Conservation (phyloP, 2,329 filamentous ascomycete species). For the Fusarium nisikadoi region DNA sequence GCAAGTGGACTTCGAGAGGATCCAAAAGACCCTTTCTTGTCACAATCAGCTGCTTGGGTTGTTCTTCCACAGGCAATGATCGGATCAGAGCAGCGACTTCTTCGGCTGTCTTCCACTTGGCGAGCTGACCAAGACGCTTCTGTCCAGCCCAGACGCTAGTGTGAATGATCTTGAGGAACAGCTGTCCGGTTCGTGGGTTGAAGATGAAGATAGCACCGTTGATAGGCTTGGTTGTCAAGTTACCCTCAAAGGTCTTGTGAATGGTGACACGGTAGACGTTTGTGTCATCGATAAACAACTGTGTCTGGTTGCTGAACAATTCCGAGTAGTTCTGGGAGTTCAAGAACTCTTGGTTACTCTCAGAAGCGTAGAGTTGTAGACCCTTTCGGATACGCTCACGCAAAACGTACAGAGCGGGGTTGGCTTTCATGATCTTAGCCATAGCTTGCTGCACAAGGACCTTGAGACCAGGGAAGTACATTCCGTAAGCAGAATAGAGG, state of each 20-base stretch:
- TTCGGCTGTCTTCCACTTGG: slow-evolving; percentile 99
- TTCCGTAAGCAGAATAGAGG: slow-evolving; percentile 95
- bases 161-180: slow-evolving; percentile 99
- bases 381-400: slow-evolving; percentile 98
- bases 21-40: slow-evolving; percentile 97
- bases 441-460: slow-evolving; percentile 96
- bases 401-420: slow-evolving; percentile 93
- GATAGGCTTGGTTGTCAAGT: slow-evolving; percentile 98
- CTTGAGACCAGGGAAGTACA: slow-evolving; percentile 98
- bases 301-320: slow-evolving; percentile 98
- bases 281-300: slow-evolving; percentile 98
- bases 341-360: slow-evolving; percentile 98
- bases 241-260: slow-evolving; percentile 99
- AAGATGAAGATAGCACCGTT: slow-evolving; percentile 99
- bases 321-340: slow-evolving; percentile 99
- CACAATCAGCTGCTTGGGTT: slow-evolving; percentile 98
- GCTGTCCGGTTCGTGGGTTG: slow-evolving; percentile 96
- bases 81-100: slow-evolving; percentile 98
- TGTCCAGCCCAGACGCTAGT: slow-evolving; percentile 99
- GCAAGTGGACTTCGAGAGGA: slow-evolving; percentile 94
- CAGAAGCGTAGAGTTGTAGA: slow-evolving; percentile 95
- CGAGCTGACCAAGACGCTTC: slow-evolving; percentile 97
- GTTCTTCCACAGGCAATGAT: slow-evolving; percentile 95
- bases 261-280: slow-evolving; percentile 99
- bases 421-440: slow-evolving; percentile 99